Evolutionary conservation across 164 flowering plant species (phyloP), one percentile per base, ranked within the genome.

Genomic region (Euptelea pleiosperma): DNA sequence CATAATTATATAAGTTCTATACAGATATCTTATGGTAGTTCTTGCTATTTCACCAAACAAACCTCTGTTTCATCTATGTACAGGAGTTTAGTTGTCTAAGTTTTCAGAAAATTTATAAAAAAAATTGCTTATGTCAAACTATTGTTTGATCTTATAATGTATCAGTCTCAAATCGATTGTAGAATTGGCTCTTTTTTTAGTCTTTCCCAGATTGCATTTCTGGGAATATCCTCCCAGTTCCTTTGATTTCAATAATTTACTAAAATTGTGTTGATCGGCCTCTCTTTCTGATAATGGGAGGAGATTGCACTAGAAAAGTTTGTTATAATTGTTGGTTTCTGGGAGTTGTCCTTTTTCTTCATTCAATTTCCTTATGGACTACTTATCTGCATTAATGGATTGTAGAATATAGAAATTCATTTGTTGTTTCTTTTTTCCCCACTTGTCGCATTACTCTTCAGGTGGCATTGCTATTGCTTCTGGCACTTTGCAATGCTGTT

Each of bases 401-500:
- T 12, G 11, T 57, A 4, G 24, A 10, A 4, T n/a, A 14, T 37
- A 18, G 34, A 24, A 6, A 11, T 2, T 19, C 36, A 37, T 4
- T 37, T 57, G 44, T n/a, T 29, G 30, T 41, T 58, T 8, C 12
- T 58, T 25, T 14, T 26, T 29, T 16, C 7, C 6, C n/a, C 33
- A 8, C 48, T 61, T 68, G 45, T 19, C 34, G 21, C 36, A 28
- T n/a, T 35, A 55, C 44, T 22, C 28, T 62, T 54, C 75, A 85
- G 95, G 86, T 75, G 64, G 70, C 73, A 52, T 52, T 84, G 51
- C 57, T 84, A 52, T 73, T 86, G 66, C 76, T 87, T 64, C 66
- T 86, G 73, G 81, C 70, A 65, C 69, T 83, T 56, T 68, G 77
- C 55, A 42, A 61, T 76, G 75, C 56, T n/a, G 61, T 65, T 21